Evolutionary conservation across 140 eudicot species (phyloP).

Genomic region (Stevia rebaudiana): DNA sequence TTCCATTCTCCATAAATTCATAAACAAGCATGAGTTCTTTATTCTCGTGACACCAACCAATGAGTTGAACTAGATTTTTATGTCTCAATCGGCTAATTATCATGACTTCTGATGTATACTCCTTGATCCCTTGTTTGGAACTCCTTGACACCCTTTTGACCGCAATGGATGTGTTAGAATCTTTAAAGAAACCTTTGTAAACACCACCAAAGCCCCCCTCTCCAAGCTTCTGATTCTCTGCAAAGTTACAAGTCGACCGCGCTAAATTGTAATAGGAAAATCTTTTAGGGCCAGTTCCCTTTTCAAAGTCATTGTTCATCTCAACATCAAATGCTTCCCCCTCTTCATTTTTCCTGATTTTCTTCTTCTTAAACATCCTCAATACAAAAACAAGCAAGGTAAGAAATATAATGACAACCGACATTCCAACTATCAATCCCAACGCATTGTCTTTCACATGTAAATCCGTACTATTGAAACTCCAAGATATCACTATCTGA

Average conservation of each 20-base stretch:
- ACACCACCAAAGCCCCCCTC: conserved; percentile 31
- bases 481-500: neutral
- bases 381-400: neutral
- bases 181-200: conserved; percentile 20
- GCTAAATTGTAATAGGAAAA: conserved; percentile 14
- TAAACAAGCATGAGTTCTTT: conserved; percentile 24
- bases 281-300: conserved; percentile 17
- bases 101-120: conserved; percentile 31
- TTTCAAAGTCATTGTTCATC: conserved; percentile 20
- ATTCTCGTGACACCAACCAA: conserved; percentile 31
- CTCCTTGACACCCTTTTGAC: conserved; percentile 32
- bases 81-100: conserved; percentile 29
- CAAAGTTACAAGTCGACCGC: conserved; percentile 7
- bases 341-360: neutral
- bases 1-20: conserved; percentile 28
- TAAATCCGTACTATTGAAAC: neutral
- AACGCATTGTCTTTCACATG: neutral
- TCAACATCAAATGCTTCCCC: conserved; percentile 7
- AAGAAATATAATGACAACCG: neutral
- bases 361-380: conserved; percentile 14
- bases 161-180: neutral
- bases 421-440: conserved; percentile 1
- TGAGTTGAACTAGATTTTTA: conserved; percentile 22
- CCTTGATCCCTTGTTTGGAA: conserved; percentile 30
- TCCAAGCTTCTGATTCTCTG: conserved; percentile 27